Evolutionary conservation across 2,329 filamentous ascomycete species (phyloP).

Genomic region (Talaromyces sp.): DNA sequence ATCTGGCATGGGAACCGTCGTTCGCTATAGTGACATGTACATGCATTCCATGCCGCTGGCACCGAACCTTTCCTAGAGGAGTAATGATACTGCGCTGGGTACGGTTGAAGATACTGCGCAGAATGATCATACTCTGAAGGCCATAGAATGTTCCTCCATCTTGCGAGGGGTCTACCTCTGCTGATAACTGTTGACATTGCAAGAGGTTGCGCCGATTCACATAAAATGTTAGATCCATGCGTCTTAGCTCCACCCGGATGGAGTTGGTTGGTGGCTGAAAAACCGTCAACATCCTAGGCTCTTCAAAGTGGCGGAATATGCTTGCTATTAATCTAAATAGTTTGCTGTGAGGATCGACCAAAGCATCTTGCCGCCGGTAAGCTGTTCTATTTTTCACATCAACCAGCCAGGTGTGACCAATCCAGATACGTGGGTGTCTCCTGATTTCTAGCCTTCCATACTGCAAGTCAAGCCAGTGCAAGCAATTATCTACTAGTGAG

Average conservation of each 20-base stretch:
- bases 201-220: slow-evolving; percentile 44
- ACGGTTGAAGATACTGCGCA: slow-evolving; percentile 40
- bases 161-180: slow-evolving; percentile 53
- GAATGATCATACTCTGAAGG: slow-evolving; percentile 52
- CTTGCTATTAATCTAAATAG: slow-evolving; percentile 34
- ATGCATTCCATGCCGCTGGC: slow-evolving; percentile 34
- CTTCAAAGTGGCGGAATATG: slow-evolving; percentile 50
- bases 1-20: slow-evolving; percentile 42
- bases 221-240: slow-evolving; percentile 49
- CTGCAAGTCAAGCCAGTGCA: slow-evolving; percentile 55
- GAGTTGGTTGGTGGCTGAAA: slow-evolving; percentile 34
- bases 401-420: slow-evolving; percentile 37
- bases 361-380: background rate
- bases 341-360: slow-evolving; percentile 44
- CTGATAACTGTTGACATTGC: slow-evolving; percentile 43
- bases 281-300: slow-evolving; percentile 36
- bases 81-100: slow-evolving; percentile 48
- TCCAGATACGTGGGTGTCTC: slow-evolving; percentile 39
- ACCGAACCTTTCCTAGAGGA: slow-evolving; percentile 39
- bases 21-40: slow-evolving; percentile 35
- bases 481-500: slow-evolving; percentile 45
- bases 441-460: slow-evolving; percentile 48
- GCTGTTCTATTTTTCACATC: slow-evolving; percentile 18
- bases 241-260: slow-evolving; percentile 46
- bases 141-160: slow-evolving; percentile 57